Percentiles rank a stretch among this genome's conserved stretches.
Evolutionary conservation across 1,284 basidiomycete species (phyloP).

Genomic region (Sparassis latifolia): DNA sequence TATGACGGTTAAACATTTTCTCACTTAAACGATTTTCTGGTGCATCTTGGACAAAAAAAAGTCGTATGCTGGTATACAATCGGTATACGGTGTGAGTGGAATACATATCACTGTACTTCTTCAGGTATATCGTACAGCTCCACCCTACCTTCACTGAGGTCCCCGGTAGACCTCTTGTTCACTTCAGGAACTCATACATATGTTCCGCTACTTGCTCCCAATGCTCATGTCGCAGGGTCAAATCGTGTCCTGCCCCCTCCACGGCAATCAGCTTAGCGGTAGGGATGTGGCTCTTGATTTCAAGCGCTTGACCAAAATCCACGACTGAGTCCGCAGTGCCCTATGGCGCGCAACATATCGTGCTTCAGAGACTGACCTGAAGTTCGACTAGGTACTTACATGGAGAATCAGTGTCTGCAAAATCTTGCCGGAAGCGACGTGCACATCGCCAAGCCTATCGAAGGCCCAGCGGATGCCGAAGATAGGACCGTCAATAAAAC

Average conservation of each 20-base stretch:
- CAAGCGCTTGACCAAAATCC: conserved; percentile 46
- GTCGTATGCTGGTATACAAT: too few species aligned
- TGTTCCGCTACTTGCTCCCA: conserved; percentile 35
- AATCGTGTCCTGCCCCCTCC: conserved; percentile 45
- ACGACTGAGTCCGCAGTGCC: conserved; percentile 64
- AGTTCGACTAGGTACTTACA: conserved; percentile 28
- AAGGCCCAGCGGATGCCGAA: conserved; percentile 17
- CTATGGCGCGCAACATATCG: conserved; percentile 16
- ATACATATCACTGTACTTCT: too few species aligned
- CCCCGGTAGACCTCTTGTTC: not conserved
- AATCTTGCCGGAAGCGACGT: conserved; percentile 13
- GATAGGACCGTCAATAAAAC: conserved; percentile 18
- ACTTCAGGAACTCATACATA: conserved; percentile 31
- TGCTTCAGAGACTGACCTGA: too few species aligned
- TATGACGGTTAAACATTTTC: too few species aligned
- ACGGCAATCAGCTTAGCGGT: conserved; percentile 49
- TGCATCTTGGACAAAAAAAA: too few species aligned
- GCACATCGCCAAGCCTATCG: conserved; percentile 11
- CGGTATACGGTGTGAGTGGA: too few species aligned
- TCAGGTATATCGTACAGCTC: too few species aligned
- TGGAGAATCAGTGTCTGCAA: conserved; percentile 50
- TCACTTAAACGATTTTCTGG: too few species aligned
- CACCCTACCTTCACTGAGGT: too few species aligned
- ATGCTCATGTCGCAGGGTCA: conserved; percentile 43
- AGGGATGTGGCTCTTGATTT: conserved; percentile 48